Evolutionary conservation across 2,329 filamentous ascomycete genomes (phyloP).

Genomic region (Fusarium zealandicum): DNA sequence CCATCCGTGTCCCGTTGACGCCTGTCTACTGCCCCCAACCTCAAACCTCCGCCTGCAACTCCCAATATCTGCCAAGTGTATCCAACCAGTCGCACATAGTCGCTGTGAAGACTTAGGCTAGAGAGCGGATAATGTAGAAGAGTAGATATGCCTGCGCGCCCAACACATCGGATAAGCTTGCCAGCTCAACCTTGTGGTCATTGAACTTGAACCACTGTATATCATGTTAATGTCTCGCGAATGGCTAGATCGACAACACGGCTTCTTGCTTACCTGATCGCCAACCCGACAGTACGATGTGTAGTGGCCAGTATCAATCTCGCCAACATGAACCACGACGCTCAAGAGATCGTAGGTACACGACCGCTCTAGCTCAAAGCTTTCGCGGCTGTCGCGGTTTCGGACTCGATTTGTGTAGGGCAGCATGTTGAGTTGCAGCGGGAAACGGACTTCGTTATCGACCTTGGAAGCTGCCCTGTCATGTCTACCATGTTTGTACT

Average conservation of each 20-base stretch:
- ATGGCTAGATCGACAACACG: background rate
- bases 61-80: background rate
- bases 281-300: constrained; percentile 86
- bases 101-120: constrained; percentile 50
- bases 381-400: constrained; percentile 57
- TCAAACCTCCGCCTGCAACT: background rate
- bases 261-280: constrained; percentile 59
- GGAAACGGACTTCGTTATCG: constrained; percentile 85
- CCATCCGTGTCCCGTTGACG: constrained; percentile 19
- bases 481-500: constrained; percentile 71
- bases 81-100: background rate
- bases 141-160: constrained; percentile 87
- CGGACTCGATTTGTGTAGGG: constrained; percentile 80
- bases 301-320: constrained; percentile 92
- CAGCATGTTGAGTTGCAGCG: constrained; percentile 85
- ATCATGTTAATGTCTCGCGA: constrained; percentile 18
- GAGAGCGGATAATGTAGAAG: constrained; percentile 79
- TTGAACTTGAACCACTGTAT: constrained; percentile 92
- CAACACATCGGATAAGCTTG: constrained; percentile 83
- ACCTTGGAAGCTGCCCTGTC: constrained; percentile 83
- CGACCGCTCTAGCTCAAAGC: constrained; percentile 65
- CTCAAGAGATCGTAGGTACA: constrained; percentile 88
- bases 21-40: constrained; percentile 3
- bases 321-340: constrained; percentile 91
- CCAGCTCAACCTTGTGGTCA: constrained; percentile 88